Conservation (phyloP, 2,329 filamentous ascomycete genomes). For the Penicillium thymicola region DNA sequence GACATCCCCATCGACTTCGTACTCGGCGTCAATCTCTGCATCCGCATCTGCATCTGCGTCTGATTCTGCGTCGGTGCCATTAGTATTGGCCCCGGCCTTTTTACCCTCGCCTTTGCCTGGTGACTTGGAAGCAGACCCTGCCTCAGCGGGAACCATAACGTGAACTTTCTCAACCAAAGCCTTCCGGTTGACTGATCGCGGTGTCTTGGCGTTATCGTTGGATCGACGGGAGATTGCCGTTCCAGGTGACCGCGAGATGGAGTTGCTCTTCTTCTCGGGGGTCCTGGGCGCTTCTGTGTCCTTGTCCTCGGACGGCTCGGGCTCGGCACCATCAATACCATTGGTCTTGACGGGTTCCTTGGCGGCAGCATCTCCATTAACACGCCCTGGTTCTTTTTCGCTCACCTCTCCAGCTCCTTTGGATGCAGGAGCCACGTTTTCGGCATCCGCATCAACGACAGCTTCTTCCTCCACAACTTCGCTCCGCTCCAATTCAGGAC, state of each 20-base stretch:
- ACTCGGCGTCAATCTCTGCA: slow-evolving; percentile 26
- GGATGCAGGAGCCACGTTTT: slow-evolving; percentile 7
- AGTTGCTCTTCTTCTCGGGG: slow-evolving; percentile 15
- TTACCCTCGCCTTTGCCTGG: slow-evolving; percentile 13
- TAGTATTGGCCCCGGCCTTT: slow-evolving; percentile 10
- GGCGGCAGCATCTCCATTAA: slow-evolving; percentile 8
- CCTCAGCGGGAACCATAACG: slow-evolving; percentile 29
- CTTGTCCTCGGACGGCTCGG: slow-evolving; percentile 5
- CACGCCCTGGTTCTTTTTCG: slow-evolving; percentile 1
- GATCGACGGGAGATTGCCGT: slow-evolving; percentile 14
- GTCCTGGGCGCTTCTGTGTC: slow-evolving; percentile 9
- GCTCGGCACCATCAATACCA: slow-evolving; percentile 4
- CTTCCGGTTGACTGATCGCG: slow-evolving; percentile 21
- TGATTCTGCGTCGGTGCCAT: slow-evolving; percentile 20
- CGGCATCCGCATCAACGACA: slow-evolving; percentile 11
- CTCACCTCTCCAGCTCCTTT: slow-evolving; percentile 7
- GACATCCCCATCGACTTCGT: slow-evolving; percentile 25
- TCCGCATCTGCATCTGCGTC: slow-evolving; percentile 28
- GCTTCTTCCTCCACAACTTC: slow-evolving; percentile 13
- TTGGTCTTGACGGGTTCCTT: slow-evolving; percentile 12
- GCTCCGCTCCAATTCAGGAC: slow-evolving; percentile 14
- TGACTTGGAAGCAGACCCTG: slow-evolving; percentile 16
- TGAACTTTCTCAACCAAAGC: slow-evolving; percentile 24
- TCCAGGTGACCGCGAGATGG: slow-evolving; percentile 15
- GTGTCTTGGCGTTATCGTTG: slow-evolving; percentile 14